Evolutionary conservation across 306 rosid genomes (phyloP).

Genomic region (Neltuma alba): DNA sequence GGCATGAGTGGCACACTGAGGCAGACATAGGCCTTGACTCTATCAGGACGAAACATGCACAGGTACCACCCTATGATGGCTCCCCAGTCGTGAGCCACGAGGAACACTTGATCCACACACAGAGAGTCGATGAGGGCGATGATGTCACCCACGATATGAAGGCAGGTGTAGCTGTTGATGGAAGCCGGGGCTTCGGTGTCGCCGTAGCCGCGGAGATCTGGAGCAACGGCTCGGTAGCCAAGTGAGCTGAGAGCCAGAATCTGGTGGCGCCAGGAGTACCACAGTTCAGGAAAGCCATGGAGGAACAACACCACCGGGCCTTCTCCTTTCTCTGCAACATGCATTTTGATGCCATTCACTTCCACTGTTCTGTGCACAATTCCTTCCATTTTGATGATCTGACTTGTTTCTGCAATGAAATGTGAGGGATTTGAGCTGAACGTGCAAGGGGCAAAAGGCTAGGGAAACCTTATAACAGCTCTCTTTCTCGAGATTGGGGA

Average conservation of each 20-base stretch:
- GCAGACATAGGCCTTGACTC: constrained; percentile 1
- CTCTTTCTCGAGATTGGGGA: neutral
- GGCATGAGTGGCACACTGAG: neutral
- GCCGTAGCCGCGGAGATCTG: neutral
- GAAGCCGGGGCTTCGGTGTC: neutral
- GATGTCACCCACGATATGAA: neutral
- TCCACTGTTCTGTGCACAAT: constrained; percentile 3
- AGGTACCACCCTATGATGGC: neutral
- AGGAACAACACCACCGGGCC: neutral
- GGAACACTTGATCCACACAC: neutral
- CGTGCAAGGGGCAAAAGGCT: neutral
- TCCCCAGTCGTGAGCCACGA: neutral
- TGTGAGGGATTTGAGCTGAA: neutral
- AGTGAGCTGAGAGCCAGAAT: neutral
- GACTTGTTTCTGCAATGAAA: neutral
- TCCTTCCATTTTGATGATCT: neutral
- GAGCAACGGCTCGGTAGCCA: neutral
- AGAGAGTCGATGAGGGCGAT: neutral
- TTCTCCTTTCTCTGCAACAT: neutral
- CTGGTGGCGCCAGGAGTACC: neutral
- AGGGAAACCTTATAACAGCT: neutral
- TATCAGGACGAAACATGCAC: neutral
- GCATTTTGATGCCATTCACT: neutral
- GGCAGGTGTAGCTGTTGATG: neutral
- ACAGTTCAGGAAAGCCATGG: neutral